Conservation (phyloP, 768 basidiomycete genomes). For the Suillus sp. region DNA sequence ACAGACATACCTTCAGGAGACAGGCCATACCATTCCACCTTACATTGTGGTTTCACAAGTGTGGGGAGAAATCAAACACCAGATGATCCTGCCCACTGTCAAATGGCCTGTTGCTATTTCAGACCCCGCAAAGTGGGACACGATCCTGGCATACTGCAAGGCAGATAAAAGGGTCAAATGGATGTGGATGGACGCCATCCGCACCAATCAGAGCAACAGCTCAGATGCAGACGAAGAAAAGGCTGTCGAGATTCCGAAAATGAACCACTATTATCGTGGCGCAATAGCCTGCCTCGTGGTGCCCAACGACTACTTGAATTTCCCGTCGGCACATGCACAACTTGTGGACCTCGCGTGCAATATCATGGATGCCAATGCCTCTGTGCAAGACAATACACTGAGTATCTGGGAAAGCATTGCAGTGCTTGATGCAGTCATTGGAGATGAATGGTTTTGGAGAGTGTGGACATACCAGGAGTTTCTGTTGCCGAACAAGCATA, state of each 20-base stretch:
- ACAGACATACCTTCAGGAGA: background rate
- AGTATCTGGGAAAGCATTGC: background rate
- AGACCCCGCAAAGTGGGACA: background rate
- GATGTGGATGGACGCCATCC: background rate
- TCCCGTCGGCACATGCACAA: background rate
- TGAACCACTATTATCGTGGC: background rate
- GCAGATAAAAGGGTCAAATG: background rate
- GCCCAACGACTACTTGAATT: background rate
- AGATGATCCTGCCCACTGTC: background rate
- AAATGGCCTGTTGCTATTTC: background rate
- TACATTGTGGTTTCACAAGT: background rate
- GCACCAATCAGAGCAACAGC: background rate
- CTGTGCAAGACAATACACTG: background rate
- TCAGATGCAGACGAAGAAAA: background rate
- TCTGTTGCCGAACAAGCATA: background rate
- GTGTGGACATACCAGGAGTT: conserved; percentile 1
- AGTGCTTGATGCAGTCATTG: background rate
- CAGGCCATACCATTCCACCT: background rate
- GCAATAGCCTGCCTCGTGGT: background rate
- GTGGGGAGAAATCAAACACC: background rate
- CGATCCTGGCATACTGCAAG: background rate
- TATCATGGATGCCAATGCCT: background rate
- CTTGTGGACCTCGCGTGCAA: background rate
- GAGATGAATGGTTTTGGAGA: conserved; percentile 1
- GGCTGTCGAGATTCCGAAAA: background rate